A percentile compares a stretch with the other conserved stretches of the same genome.
phyloP scores from a whole-genome alignment of 257 asterid species.

The Solanum commersonii region DNA sequence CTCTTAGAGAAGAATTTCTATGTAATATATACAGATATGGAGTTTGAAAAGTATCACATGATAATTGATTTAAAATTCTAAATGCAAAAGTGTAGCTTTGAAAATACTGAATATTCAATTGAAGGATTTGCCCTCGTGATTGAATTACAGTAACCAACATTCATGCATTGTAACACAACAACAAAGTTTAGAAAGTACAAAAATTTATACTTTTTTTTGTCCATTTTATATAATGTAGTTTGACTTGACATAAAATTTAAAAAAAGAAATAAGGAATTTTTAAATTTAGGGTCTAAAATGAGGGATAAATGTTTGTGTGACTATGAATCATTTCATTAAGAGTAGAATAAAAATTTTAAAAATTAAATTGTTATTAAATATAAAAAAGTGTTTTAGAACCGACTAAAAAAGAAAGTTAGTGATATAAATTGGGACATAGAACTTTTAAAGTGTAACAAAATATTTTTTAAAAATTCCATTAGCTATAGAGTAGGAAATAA shows the following conservation, averaged over 20 bases:
- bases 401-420: no score
- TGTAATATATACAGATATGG: neutral
- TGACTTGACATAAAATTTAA: neutral
- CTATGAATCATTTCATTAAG: no score
- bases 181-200: neutral
- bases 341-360: fast-evolving
- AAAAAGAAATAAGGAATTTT: no score
- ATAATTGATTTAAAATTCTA: neutral
- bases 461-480: neutral
- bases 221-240: no score
- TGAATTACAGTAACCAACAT: neutral
- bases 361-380: no score
- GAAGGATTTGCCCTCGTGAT: neutral
- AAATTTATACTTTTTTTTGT: no score
- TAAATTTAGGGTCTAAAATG: no score
- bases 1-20: neutral
- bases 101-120: neutral
- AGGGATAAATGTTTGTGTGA: fast-evolving
- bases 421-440: neutral
- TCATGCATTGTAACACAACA: neutral
- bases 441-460: neutral
- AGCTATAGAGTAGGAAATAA: neutral
- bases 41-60: neutral
- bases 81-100: neutral
- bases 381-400: no score